These are phyloP conservation scores for Diutina siamensis DNA, from an alignment of 1,139 yeast genomes.

Conservation along the genomic window DNA sequence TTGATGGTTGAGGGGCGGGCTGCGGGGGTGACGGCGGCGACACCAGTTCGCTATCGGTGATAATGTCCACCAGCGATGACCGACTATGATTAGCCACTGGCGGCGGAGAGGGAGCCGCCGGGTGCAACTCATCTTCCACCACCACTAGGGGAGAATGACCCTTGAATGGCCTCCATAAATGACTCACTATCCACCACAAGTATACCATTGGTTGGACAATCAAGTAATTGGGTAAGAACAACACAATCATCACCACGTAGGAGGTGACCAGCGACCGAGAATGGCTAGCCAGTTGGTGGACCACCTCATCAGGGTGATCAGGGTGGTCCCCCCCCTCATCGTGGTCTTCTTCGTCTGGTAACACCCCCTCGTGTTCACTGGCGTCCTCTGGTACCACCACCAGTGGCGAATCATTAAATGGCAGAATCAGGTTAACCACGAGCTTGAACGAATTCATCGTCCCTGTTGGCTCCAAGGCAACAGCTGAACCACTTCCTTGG, in stretches of 20 bases:
- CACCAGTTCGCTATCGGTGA: neutral
- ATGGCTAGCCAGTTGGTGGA: no score
- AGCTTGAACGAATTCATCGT: constrained; percentile 11
- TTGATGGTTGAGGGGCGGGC: neutral
- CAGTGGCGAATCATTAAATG: constrained; percentile 3
- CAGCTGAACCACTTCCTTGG: neutral
- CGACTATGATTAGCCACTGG: neutral
- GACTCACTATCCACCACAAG: constrained; percentile 17
- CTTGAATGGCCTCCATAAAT: neutral
- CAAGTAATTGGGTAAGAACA: constrained; percentile 27
- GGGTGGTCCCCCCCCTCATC: neutral
- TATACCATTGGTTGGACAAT: constrained; percentile 33
- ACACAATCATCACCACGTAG: neutral
- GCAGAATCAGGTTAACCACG: constrained; percentile 10
- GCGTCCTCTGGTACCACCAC: neutral
- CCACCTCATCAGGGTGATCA: neutral
- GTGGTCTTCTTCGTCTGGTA: neutral
- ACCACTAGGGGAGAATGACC: neutral
- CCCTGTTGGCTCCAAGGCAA: neutral
- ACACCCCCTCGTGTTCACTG: neutral
- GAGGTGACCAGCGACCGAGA: neutral
- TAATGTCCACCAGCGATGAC: neutral
- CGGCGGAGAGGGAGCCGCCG: neutral
- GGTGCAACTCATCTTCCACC: neutral
- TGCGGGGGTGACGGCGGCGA: neutral